Evolutionary conservation across 176 grass and related monocot species (phyloP), one percentile per base, ranked within the genome.

Genomic region (Raddia distichophylla): DNA sequence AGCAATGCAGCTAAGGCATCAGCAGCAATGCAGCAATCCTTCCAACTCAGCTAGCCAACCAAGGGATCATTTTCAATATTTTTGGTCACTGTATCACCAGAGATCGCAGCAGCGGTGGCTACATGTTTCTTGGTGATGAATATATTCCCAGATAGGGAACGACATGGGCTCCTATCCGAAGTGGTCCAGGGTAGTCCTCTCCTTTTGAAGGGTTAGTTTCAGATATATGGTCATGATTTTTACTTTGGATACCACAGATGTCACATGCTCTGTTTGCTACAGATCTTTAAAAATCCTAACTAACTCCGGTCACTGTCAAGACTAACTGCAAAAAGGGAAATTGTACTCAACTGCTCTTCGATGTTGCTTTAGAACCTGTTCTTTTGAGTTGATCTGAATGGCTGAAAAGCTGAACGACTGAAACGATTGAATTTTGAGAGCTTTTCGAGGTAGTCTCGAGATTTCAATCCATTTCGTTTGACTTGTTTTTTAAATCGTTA

Each of bases 91-190:
- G 96, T 60, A 87, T 99, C 34, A 80, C 73, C 34, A 64, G 46
- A 22, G 91, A 99, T 75, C 61, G 89, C 32, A 77, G 85, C 51
- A 89, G 50, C 68, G 89, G 81, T 59, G 96, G 93, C 32, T 95
- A 95, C 42, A 74, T 99, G 91, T 95, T 99, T 87, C 72, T 99
- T 18, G 96, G 96, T 22, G 85, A 91, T 50, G 93, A 89, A 45
- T 99, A 87, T 83, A 44, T 99, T 76, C 93, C 91, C 22, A 71
- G 72, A 75, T 93, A 85, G 97, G 97, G 91, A 15, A 84, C 92
- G 83, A 95, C 91, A 79, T 96, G 91, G 97, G 83, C 93, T 58
- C 89, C 97, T 71, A 56, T 83, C 56, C 82, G 85, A 16, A 82
- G 77, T 63, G 90, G 86, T 67, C 88, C 91, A n/a, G 74, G 75